These are phyloP conservation scores for Ophiosphaerella herpotricha DNA, from an alignment of 2,329 filamentous ascomycete species.

Conservation along the genomic window DNA sequence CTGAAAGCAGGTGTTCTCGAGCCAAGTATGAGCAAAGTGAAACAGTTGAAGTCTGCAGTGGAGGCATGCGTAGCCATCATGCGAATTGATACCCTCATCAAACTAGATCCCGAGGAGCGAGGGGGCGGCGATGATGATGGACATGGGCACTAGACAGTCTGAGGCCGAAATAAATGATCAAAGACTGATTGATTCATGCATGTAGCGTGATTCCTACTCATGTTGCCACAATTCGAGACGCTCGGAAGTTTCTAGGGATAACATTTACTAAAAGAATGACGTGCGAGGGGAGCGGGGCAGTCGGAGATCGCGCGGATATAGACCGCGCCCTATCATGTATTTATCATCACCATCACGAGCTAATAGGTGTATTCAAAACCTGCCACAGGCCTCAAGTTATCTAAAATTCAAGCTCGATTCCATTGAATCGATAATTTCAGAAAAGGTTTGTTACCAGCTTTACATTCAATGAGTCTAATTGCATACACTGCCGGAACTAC, in stretches of 20 bases:
- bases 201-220: too few species aligned
- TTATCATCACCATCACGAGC: too few species aligned
- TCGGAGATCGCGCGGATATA: too few species aligned
- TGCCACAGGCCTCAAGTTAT: too few species aligned
- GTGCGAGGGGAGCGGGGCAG: too few species aligned
- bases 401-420: not conserved
- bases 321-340: too few species aligned
- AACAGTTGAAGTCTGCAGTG: constrained; percentile 97
- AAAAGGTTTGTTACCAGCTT: not conserved
- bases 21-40: constrained; percentile 96
- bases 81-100: constrained; percentile 98
- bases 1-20: constrained; percentile 95
- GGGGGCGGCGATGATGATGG: constrained; percentile 75
- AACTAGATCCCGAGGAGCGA: constrained; percentile 88
- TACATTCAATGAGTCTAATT: constrained; percentile 19
- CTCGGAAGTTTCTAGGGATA: too few species aligned
- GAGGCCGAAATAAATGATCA: not conserved
- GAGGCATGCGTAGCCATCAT: constrained; percentile 99
- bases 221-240: too few species aligned
- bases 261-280: too few species aligned
- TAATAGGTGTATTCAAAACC: too few species aligned
- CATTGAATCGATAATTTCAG: not conserved
- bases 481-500: constrained; percentile 13
- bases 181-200: too few species aligned
- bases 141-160: constrained; percentile 69